Evolutionary conservation across 179 eudicot genomes (phyloP).

Genomic region (Monotropa hypopitys): DNA sequence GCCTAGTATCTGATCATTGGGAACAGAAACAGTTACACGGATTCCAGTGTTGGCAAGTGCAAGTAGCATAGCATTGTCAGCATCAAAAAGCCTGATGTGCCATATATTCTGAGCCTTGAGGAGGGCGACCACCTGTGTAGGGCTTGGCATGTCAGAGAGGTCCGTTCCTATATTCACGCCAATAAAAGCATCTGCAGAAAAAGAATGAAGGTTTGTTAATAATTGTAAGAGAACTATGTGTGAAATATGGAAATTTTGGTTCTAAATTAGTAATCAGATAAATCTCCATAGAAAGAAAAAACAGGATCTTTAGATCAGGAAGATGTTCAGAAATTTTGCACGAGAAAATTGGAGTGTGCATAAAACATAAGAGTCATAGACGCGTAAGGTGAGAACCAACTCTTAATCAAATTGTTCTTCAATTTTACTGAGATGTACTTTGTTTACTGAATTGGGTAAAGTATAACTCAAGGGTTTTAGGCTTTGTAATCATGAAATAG

Average conservation of each 20-base stretch:
- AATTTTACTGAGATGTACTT: too few species aligned
- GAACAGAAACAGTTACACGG: slow-evolving; percentile 52
- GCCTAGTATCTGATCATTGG: slow-evolving; percentile 74
- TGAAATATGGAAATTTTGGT: background rate
- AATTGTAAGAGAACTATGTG: background rate
- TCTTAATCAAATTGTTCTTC: too few species aligned
- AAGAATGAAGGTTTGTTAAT: background rate
- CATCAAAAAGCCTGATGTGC: slow-evolving; percentile 64
- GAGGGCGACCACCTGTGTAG: slow-evolving; percentile 70
- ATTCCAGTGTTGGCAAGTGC: slow-evolving; percentile 75
- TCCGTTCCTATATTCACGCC: slow-evolving; percentile 84
- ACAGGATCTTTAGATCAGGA: background rate
- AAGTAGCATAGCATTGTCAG: slow-evolving; percentile 61
- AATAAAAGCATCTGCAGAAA: slow-evolving; percentile 48
- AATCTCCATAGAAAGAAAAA: background rate
- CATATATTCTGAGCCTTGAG: slow-evolving; percentile 70
- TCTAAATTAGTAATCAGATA: background rate
- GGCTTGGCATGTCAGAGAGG: slow-evolving; percentile 73
- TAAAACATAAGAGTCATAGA: too few species aligned
- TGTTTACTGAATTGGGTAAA: too few species aligned
- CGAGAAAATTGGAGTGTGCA: background rate
- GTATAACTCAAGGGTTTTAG: too few species aligned
- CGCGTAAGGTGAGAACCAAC: too few species aligned
- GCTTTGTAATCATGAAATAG: too few species aligned
- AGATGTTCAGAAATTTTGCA: slow-evolving; percentile 1